Percentiles rank a stretch among this genome's conserved stretches.
Evolutionary conservation across 371 early-diverging fungal genomes (phyloP).

Genomic region (Mucor irregularis): DNA sequence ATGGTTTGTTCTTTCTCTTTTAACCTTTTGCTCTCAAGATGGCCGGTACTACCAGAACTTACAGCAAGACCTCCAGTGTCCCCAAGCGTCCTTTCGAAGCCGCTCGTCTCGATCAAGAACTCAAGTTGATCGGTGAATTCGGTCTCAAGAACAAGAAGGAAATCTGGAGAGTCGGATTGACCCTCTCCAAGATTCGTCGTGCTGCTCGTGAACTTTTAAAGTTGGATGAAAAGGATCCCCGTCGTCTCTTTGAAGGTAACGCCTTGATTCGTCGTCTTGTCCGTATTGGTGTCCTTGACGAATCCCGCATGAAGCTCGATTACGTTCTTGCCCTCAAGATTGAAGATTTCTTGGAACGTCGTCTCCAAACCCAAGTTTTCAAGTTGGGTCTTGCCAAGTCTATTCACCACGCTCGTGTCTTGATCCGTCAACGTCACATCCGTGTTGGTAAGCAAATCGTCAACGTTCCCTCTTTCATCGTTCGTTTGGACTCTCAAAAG

Average conservation of each 20-base stretch:
- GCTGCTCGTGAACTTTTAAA: slow-evolving; percentile 99
- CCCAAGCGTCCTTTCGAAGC: slow-evolving; percentile 99
- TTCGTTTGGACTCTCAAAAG: slow-evolving; percentile 94
- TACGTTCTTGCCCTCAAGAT: slow-evolving; percentile 98
- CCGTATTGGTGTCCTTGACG: slow-evolving; percentile 97
- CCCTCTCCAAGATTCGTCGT: slow-evolving; percentile 99
- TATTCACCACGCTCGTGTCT: slow-evolving; percentile 99
- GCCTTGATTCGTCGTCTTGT: slow-evolving; percentile 98
- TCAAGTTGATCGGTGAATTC: slow-evolving; percentile 98
- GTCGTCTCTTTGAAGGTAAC: slow-evolving; percentile 99
- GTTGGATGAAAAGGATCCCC: slow-evolving; percentile 96
- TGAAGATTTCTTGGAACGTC: slow-evolving; percentile 99
- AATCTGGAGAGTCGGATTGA: slow-evolving; percentile 98
- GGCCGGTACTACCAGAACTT: slow-evolving; percentile 55
- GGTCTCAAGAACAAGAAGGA: slow-evolving; percentile 99
- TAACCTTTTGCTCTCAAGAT: slow-evolving; percentile 24
- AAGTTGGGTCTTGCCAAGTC: slow-evolving; percentile 98
- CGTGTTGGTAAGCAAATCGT: slow-evolving; percentile 99
- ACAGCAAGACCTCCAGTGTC: slow-evolving; percentile 97
- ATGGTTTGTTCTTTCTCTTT: slow-evolving; percentile 26
- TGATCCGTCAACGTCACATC: slow-evolving; percentile 99
- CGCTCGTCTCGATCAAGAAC: slow-evolving; percentile 98
- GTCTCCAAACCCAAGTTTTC: slow-evolving; percentile 99
- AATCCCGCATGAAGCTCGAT: slow-evolving; percentile 97
- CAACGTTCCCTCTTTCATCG: slow-evolving; percentile 95